Evolutionary conservation across 2,329 filamentous ascomycete species (phyloP).

Genomic region (Sporothrix curviconia): DNA sequence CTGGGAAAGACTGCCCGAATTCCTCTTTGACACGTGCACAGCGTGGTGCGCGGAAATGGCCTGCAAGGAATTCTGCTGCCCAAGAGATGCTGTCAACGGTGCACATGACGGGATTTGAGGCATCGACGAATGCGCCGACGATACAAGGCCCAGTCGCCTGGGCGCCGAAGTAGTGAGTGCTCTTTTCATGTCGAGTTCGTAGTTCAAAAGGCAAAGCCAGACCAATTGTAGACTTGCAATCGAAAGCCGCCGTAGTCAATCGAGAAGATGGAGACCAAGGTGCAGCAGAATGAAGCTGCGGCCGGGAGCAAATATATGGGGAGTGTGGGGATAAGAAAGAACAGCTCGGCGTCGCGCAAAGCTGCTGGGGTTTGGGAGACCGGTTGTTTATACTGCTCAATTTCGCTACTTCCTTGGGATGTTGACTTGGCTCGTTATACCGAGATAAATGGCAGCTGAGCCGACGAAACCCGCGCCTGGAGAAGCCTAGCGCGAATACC

Average conservation of each 20-base stretch:
- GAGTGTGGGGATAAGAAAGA: too few relatives aligned
- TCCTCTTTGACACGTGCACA: neutral
- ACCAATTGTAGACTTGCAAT: too few relatives aligned
- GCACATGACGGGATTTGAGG: neutral
- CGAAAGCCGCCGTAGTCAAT: too few relatives aligned
- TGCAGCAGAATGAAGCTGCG: neutral
- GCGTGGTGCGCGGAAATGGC: neutral
- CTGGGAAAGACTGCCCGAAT: slow-evolving; percentile 48
- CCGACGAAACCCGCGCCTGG: slow-evolving; percentile 27
- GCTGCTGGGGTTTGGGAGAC: too few relatives aligned
- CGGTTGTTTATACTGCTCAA: neutral
- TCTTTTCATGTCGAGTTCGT: neutral
- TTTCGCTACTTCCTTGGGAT: neutral
- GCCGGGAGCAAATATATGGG: too few relatives aligned
- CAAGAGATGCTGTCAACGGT: too few relatives aligned
- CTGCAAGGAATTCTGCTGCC: neutral
- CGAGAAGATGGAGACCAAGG: neutral
- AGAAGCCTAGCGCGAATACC: neutral
- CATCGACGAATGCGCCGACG: neutral
- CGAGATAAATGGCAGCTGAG: slow-evolving; percentile 23
- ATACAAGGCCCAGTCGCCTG: neutral
- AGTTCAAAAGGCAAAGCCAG: too few relatives aligned
- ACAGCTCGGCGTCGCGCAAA: too few relatives aligned
- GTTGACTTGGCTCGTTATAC: slow-evolving; percentile 2
- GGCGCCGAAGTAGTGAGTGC: neutral